Base-by-base conservation (phyloP, 208 protist species). In the Wallacemonas sp. region DNA sequence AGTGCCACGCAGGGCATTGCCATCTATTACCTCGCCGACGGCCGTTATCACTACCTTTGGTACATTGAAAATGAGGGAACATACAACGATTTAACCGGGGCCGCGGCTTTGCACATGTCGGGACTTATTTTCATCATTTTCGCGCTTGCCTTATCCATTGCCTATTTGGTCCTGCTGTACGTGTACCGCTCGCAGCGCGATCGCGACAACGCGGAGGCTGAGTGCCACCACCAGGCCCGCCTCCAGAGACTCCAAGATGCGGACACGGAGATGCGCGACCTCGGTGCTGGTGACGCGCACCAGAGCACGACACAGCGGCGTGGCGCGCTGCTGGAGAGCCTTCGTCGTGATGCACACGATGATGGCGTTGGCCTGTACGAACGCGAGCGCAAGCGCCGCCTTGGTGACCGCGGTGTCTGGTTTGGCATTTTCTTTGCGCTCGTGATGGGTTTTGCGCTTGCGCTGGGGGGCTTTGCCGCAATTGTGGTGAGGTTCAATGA, bases 371-470 rank as follows among this genome's bases (percentile, higher is more conserved):
- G 36, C 16, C 52, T 59, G 31, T 59, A 59, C 52, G 14, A 41
- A 29, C 52, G 52, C 28, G 52, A 59, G 52, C 52, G 52, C 31
- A 59, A 59, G 52, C 26, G 52, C 18, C 31, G 52, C 52, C 26
- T 11, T 59, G 52, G 4, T 12, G 52, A 59, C 20, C 52, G 26
- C 18, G 52, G 52, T 25, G n/a, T 59, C 12, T 59, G 52, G 52
- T 26, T 59, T 29, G 28, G n/a, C 14, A 3, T 59, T 8, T n/a
- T 44, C 7, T 41, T 59, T 41, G 52, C 20, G 52, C 3, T 59
- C 3, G 12, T 59, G 5, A 29, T 23, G 7, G 22, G 29, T 3
- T 59, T 59, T 29, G 22, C 22, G 8, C 52, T 59, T 29, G 11
- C 39, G 31, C 26, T 59, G 4, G 31, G 16, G 7, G 52, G 52